Evolutionary conservation across 2,329 filamentous ascomycete species (phyloP).

Genomic region (Pseudogymnoascus sp.): DNA sequence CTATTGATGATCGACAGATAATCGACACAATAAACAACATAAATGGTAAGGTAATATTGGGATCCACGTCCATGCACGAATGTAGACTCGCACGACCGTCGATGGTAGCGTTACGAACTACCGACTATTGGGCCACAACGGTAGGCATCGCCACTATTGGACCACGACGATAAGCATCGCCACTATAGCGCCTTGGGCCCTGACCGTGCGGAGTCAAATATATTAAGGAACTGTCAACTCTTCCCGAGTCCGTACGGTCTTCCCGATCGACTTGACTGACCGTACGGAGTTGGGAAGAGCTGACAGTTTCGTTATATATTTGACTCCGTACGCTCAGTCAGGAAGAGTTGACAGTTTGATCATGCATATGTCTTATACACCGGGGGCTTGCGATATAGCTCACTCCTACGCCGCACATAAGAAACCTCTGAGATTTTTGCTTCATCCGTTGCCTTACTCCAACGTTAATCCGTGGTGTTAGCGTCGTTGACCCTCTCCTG

Average conservation of each 20-base stretch:
- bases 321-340: background rate
- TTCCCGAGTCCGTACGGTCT: background rate
- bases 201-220: background rate
- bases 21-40: background rate
- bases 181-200: background rate
- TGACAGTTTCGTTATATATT: background rate
- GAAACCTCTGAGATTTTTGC: background rate
- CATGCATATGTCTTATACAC: background rate
- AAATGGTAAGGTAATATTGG: background rate
- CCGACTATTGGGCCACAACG: background rate
- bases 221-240: background rate
- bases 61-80: background rate
- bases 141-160: background rate
- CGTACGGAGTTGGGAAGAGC: background rate
- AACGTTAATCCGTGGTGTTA: background rate
- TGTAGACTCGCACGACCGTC: background rate
- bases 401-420: background rate
- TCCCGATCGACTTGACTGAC: background rate
- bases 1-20: background rate
- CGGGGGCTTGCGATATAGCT: background rate
- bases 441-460: background rate
- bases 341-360: background rate
- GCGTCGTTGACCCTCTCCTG: background rate
- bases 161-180: background rate
- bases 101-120: background rate